These are phyloP conservation scores for Alternaria ventricosa DNA, from an alignment of 2,329 filamentous ascomycete species.

Conservation along the genomic window DNA sequence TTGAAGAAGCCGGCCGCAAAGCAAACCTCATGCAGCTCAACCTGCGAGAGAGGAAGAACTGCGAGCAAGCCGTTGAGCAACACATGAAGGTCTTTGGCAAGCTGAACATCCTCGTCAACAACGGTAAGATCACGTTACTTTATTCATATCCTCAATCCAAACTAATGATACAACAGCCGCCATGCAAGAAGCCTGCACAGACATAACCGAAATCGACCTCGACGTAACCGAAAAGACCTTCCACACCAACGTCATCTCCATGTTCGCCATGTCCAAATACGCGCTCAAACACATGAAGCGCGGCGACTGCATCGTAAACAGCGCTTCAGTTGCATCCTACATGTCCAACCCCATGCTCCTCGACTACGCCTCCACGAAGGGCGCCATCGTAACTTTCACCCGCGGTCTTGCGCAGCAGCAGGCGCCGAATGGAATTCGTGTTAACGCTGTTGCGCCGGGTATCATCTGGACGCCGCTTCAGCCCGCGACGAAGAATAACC, in stretches of 20 bases:
- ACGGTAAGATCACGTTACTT: constrained; percentile 11
- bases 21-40: constrained; percentile 56
- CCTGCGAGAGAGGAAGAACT: constrained; percentile 68
- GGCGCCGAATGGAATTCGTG: constrained; percentile 71
- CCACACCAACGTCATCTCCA: constrained; percentile 78
- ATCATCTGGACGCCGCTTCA: constrained; percentile 45
- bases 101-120: constrained; percentile 64
- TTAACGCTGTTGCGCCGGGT: constrained; percentile 76
- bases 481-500: constrained; percentile 19
- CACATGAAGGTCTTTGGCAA: constrained; percentile 68
- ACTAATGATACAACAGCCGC: constrained; percentile 47
- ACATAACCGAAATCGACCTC: constrained; percentile 62
- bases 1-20: constrained; percentile 69
- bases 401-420: constrained; percentile 76
- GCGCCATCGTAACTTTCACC: constrained; percentile 78
- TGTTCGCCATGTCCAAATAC: constrained; percentile 80
- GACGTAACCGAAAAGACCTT: constrained; percentile 63
- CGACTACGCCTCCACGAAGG: constrained; percentile 79
- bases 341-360: constrained; percentile 76
- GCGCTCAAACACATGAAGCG: constrained; percentile 71
- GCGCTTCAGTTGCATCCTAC: constrained; percentile 79
- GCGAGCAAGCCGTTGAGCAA: constrained; percentile 69
- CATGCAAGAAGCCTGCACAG: constrained; percentile 61
- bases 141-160: background rate
- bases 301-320: constrained; percentile 79